Conservation (phyloP, 495 filamentous ascomycete species). For the Ascobolus immersus region DNA sequence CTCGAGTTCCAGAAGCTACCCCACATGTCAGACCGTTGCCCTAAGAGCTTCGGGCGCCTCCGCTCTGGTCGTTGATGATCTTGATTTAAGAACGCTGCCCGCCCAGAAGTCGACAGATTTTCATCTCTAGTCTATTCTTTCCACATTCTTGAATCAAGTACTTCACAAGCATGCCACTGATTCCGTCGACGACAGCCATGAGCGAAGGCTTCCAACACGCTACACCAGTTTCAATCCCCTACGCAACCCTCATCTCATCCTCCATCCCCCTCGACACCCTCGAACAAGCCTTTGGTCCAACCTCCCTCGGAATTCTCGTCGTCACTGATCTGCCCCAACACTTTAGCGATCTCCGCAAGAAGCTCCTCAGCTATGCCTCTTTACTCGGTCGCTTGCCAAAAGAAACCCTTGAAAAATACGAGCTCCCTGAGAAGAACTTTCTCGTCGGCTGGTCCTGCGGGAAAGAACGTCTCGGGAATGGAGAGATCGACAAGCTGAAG, state of each 20-base stretch:
- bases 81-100: no score
- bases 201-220: no score
- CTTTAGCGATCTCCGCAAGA: conserved; percentile 41
- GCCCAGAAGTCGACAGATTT: no score
- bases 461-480: conserved; percentile 78
- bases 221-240: neutral
- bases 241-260: conserved; percentile 24
- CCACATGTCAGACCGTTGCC: no score
- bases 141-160: conserved; percentile 9
- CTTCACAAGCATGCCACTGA: neutral
- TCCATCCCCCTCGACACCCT: conserved; percentile 47
- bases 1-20: no score
- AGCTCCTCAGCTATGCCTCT: conserved; percentile 62
- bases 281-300: conserved; percentile 68
- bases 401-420: conserved; percentile 39
- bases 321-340: conserved; percentile 55
- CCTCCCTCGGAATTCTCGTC: conserved; percentile 75
- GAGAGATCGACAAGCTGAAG: conserved; percentile 75
- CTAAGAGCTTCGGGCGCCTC: no score
- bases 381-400: conserved; percentile 63
- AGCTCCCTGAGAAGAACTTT: conserved; percentile 36
- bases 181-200: no score
- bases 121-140: no score
- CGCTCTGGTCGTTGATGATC: no score
- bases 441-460: conserved; percentile 57